These are phyloP conservation scores for Monosporascus sp. DNA, from an alignment of 2,329 filamentous ascomycete genomes.

Conservation along the genomic window DNA sequence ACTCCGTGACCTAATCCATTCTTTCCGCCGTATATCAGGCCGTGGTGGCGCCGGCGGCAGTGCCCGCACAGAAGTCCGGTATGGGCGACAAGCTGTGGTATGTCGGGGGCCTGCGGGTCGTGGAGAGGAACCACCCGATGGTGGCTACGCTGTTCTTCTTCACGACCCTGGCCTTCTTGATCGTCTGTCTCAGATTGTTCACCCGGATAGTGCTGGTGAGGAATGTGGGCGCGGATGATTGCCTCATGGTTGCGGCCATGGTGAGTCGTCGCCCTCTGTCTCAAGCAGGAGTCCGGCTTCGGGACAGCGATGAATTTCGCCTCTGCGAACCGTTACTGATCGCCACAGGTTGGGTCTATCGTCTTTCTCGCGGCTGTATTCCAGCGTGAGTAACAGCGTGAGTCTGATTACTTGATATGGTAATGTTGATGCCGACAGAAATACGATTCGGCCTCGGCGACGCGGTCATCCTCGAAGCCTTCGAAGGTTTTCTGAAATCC, in stretches of 20 bases:
- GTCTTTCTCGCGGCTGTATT: conserved; percentile 12
- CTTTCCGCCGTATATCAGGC: not conserved
- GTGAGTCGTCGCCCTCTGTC: conserved; percentile 2
- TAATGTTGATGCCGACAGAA: conserved; percentile 6
- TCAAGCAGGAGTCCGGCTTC: not conserved
- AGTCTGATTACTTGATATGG: not conserved
- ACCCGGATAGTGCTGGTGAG: conserved; percentile 13
- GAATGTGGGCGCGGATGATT: conserved; percentile 15
- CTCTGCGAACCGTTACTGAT: not conserved
- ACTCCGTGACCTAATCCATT: not conserved
- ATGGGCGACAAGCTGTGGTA: conserved; percentile 4
- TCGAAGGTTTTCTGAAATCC: conserved; percentile 16
- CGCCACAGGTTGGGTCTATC: conserved; percentile 12
- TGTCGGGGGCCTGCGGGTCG: conserved; percentile 6
- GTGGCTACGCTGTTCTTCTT: conserved; percentile 13
- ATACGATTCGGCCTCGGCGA: conserved; percentile 20
- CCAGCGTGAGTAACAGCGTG: conserved; percentile 9
- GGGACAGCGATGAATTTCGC: not conserved
- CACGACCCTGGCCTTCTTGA: conserved; percentile 13
- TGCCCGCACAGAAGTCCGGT: too few relatives aligned
- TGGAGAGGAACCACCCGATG: conserved; percentile 6
- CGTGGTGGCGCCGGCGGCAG: too few relatives aligned
- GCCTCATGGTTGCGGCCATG: conserved; percentile 11
- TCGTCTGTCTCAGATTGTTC: conserved; percentile 11
- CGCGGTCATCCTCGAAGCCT: conserved; percentile 5